These are phyloP conservation scores for Nicotiana noctiflora DNA, from an alignment of 257 asterid genomes.

Conservation along the genomic window DNA sequence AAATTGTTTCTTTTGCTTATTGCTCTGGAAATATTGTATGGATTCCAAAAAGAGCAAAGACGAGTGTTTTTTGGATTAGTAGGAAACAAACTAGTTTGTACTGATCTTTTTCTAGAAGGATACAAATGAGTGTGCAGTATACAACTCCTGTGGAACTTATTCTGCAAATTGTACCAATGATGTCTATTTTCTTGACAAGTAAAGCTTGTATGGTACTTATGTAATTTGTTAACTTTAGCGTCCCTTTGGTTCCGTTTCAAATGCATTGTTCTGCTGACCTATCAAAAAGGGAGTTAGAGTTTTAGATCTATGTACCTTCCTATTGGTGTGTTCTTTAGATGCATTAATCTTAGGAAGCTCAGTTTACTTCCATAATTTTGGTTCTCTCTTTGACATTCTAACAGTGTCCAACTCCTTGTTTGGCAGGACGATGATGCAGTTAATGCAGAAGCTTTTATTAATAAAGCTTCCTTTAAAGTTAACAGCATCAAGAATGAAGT, in stretches of 20 bases:
- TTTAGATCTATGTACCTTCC: slow-evolving; percentile 2
- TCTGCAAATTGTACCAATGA: not conserved
- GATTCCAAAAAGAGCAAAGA: not conserved
- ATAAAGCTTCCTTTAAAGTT: slow-evolving; percentile 94
- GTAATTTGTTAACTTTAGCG: not conserved
- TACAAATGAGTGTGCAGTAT: not conserved
- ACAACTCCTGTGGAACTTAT: not conserved
- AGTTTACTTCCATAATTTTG: not conserved
- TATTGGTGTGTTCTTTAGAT: not conserved
- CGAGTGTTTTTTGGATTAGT: not conserved
- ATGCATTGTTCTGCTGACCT: not conserved
- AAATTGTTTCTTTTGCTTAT: not conserved
- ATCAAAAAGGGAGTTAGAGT: not conserved
- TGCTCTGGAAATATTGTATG: not conserved
- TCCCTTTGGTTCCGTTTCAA: not conserved
- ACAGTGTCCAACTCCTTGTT: slow-evolving; percentile 9
- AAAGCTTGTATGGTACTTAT: not conserved
- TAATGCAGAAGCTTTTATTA: slow-evolving; percentile 94
- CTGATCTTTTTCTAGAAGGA: not conserved
- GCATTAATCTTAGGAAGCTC: not conserved
- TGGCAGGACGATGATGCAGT: slow-evolving; percentile 96
- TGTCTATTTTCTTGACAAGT: not conserved
- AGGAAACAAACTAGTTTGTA: not conserved
- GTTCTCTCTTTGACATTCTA: not conserved
- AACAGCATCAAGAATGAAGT: slow-evolving; percentile 90